Base-by-base conservation (phyloP, 257 asterid species). In the Leonotis leonurus region DNA sequence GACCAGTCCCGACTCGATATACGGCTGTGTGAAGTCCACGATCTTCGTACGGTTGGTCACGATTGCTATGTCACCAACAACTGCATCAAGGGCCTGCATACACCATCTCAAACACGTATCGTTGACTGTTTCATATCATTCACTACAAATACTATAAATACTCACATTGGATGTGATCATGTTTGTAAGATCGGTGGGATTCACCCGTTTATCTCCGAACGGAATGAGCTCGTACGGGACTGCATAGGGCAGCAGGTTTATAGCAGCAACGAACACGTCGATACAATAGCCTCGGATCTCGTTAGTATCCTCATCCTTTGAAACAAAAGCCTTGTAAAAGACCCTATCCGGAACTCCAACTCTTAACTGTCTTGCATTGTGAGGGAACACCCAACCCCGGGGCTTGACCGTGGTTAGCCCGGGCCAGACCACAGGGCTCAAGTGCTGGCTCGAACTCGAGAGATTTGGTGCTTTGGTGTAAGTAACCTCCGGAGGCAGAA, bases 11-110 rank as follows among this genome's bases (percentile, higher is more conserved):
- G 96, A 83, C 36, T 87, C 97, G 22, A 72, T 73, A 14, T 79
- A 87, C 29, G 97, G 97, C 75, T 87, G 97, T 30, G 84, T 89
- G 76, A 87, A 89, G 71, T 89, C 95, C 55, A 85, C 87, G 2
- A 81, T 56, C 76, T 65, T 87, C 1, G 85, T 81, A 3, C 94
- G 87, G 70, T 85, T 78, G 3, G 89, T 79, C 14, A 80, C 80
- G 8, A 89, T 89, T 40, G 94, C 62, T 41, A 87, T 70, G 70
- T 87, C 97, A 21, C 97, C 97, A 35, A 85, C 84, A 26, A 48
- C 95, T 46, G 95, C 97, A 83, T 87, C 94, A 56, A 81, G 79
- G 2, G 45, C 80, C 97, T 89, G 57, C 63, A 77, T 0, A 54
- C n/a, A n/a, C n/a, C n/a, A n/a, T n/a, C n/a, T n/a, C n/a, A n/a